These are phyloP conservation scores for Exserohilum rostratum DNA, from an alignment of 2,329 filamentous ascomycete genomes.

Conservation along the genomic window DNA sequence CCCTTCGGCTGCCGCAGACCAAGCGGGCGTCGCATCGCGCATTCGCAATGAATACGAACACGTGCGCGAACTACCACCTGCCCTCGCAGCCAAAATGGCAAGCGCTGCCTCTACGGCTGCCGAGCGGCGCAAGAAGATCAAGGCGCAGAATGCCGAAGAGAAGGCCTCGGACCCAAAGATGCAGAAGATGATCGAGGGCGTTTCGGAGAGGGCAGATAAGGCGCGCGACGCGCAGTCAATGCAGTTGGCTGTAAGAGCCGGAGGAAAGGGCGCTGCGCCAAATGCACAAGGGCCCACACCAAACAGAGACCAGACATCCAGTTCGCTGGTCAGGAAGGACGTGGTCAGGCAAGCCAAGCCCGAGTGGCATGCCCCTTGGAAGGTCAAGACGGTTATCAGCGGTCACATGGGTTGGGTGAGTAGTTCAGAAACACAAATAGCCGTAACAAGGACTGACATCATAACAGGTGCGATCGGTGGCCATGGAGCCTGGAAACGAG, in stretches of 20 bases:
- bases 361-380: slow-evolving; percentile 98
- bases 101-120: slow-evolving; percentile 62
- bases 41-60: slow-evolving; percentile 77
- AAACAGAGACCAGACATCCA: slow-evolving; percentile 57
- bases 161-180: slow-evolving; percentile 61
- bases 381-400: slow-evolving; percentile 94
- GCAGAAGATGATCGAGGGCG: slow-evolving; percentile 71
- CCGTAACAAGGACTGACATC: background rate
- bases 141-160: slow-evolving; percentile 56
- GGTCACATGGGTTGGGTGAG: slow-evolving; percentile 93
- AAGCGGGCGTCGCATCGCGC: slow-evolving; percentile 60
- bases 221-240: slow-evolving; percentile 57
- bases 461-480: slow-evolving; percentile 73
- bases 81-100: slow-evolving; percentile 79
- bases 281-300: slow-evolving; percentile 63
- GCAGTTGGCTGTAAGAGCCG: slow-evolving; percentile 61
- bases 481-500: slow-evolving; percentile 93
- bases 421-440: background rate
- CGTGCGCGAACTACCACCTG: slow-evolving; percentile 76
- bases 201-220: slow-evolving; percentile 56
- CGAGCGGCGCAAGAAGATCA: slow-evolving; percentile 67
- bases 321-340: slow-evolving; percentile 67
- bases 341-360: slow-evolving; percentile 74
- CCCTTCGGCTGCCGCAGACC: slow-evolving; percentile 52
- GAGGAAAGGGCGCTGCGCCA: slow-evolving; percentile 54